Base-by-base conservation (phyloP, 2,329 filamentous ascomycete genomes). In the Chaetomiaceae sp. region DNA sequence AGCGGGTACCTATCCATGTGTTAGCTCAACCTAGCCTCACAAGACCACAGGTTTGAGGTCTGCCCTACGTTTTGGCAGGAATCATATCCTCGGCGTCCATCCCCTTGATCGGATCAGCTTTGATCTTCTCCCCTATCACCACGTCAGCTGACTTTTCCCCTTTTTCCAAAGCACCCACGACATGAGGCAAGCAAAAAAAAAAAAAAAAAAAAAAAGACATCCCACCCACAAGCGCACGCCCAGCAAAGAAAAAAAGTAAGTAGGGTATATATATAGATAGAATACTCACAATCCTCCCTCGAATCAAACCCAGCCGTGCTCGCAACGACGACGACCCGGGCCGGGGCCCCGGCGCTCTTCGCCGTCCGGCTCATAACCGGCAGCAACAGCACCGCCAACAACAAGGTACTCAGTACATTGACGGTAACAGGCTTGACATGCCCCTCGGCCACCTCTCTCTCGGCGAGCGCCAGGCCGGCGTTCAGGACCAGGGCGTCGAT, bases 381-480 rank as follows among this genome's bases (percentile, higher is more conserved):
- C 4, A 69, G 55, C 50, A 69, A 48, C 25, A 65, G 42, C 5
- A 65, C 27, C 9, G 59, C 61, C 23, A 69, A 51, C 43, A 68
- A 50, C 40, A 65, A 61, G 3, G 64, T 69, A 21, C 56, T 54
- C 38, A 69, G 48, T 16, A 68, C 63, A 47, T 70, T 69, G 36
- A 70, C 61, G n/a, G 60, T 60, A 16, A 67, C 16, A 32, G 51
- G 16, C 13, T 34, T 27, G 8, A 50, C 14, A 25, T 57, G 54
- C 3, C 56, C 56, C 34, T 56, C 51, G 33, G 51, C 54, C 36
- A 48, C 23, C 46, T 47, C 32, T 7, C 48, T 20, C 13, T 23
- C 4, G 33, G n/a, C 30, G 7, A 33, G 29, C 10, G 37, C 37
- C 1, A 47, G 2, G 0, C 5, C 43, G 8, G 58, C 58, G 16